Conservation (phyloP, 169 alveolate species). For the Plasmodium relictum region DNA sequence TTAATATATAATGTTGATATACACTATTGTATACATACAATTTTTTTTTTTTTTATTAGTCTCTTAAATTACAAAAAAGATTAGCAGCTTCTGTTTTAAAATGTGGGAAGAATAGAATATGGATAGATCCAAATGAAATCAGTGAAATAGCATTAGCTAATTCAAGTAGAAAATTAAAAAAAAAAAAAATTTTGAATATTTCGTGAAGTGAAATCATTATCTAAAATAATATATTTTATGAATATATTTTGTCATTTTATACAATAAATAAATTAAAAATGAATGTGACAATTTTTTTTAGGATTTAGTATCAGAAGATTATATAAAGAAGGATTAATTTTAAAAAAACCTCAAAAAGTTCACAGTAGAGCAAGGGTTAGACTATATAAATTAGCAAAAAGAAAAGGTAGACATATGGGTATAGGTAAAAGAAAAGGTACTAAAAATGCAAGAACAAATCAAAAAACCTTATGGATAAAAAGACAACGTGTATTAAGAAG, state of each 20-base stretch:
- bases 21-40: not conserved
- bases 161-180: slow-evolving; percentile 91
- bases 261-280: not conserved
- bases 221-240: slow-evolving; percentile 9
- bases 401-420: slow-evolving; percentile 98
- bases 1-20: too few relatives aligned
- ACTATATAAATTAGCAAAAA: slow-evolving; percentile 94
- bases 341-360: slow-evolving; percentile 96
- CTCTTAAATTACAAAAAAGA: slow-evolving; percentile 96
- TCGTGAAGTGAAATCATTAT: not conserved
- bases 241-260: not conserved
- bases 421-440: slow-evolving; percentile 98
- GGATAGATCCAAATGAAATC: slow-evolving; percentile 99
- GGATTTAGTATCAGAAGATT: slow-evolving; percentile 95
- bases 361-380: slow-evolving; percentile 97
- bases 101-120: slow-evolving; percentile 97
- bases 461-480: slow-evolving; percentile 97
- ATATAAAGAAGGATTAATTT: slow-evolving; percentile 97
- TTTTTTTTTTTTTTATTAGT: slow-evolving; percentile 76
- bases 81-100: slow-evolving; percentile 97
- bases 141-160: slow-evolving; percentile 98
- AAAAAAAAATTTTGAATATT: too few relatives aligned
- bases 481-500: slow-evolving; percentile 99
- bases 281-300: not conserved
- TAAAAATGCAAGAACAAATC: slow-evolving; percentile 97